Conservation (phyloP, 345 rosid species). For the Lepidium africanum region DNA sequence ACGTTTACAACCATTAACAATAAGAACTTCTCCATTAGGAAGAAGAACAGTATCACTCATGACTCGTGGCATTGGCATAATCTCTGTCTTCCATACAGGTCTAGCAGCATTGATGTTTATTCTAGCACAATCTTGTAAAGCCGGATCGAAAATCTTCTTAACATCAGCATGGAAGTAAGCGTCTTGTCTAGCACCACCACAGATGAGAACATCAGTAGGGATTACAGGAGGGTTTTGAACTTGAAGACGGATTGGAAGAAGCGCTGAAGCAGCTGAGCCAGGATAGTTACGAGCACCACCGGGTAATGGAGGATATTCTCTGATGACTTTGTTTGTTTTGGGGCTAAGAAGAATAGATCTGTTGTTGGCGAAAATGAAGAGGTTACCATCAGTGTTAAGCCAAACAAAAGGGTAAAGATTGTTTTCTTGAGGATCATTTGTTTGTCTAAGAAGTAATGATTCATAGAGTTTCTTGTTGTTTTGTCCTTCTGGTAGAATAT, state of each 20-base stretch:
- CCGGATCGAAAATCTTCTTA: conserved; percentile 16
- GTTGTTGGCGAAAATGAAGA: conserved; percentile 72
- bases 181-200: conserved; percentile 48
- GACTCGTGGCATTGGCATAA: conserved; percentile 61
- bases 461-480: conserved; percentile 28
- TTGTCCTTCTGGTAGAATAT: conserved; percentile 47
- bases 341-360: conserved; percentile 64
- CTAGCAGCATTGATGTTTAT: conserved; percentile 33
- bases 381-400: conserved; percentile 75
- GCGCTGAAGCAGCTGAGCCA: conserved; percentile 47
- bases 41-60: conserved; percentile 68
- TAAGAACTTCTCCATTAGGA: conserved; percentile 58
- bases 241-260: conserved; percentile 50
- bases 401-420: conserved; percentile 73
- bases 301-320: conserved; percentile 49
- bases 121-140: conserved; percentile 55
- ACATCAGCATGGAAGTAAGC: conserved; percentile 24
- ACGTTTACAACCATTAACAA: conserved; percentile 53
- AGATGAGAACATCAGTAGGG: conserved; percentile 44
- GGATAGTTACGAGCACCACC: conserved; percentile 85
- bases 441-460: conserved; percentile 46
- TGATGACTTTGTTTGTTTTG: conserved; percentile 33
- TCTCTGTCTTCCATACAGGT: conserved; percentile 45
- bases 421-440: conserved; percentile 51
- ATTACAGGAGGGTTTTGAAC: not conserved